A percentile compares a stretch with the other conserved stretches of the same genome.
These are phyloP conservation scores for Petrea volubilis DNA, from an alignment of 257 asterid genomes.

Conservation along the genomic window DNA sequence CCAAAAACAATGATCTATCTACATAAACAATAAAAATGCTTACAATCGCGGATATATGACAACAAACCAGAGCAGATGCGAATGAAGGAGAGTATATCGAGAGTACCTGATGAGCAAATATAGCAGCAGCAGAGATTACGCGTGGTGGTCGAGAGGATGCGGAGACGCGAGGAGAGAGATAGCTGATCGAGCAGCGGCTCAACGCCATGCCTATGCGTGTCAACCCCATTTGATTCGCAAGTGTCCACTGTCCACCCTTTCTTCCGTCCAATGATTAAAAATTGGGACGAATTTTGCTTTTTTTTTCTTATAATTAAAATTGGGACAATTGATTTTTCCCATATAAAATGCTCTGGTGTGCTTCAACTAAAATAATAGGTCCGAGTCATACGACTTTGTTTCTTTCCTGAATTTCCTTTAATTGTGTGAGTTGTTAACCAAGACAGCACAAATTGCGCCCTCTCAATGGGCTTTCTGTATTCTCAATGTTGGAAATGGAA, in stretches of 20 bases:
- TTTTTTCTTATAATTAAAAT: too few relatives aligned
- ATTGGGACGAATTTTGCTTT: too few relatives aligned
- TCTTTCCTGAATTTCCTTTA: not conserved
- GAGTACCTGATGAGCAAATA: constrained; percentile 40
- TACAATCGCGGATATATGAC: not conserved
- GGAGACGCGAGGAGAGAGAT: constrained; percentile 29
- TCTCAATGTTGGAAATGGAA: not conserved
- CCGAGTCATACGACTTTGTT: not conserved
- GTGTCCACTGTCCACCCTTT: constrained; percentile 16
- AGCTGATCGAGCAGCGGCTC: constrained; percentile 31
- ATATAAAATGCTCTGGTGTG: not conserved
- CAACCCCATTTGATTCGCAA: constrained; percentile 36
- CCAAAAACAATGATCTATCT: not conserved
- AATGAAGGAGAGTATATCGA: not conserved
- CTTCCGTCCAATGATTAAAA: not conserved
- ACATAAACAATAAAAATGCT: not conserved
- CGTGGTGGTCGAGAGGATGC: constrained; percentile 19
- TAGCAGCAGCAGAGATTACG: constrained; percentile 22
- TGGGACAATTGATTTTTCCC: not conserved
- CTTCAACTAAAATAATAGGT: not conserved
- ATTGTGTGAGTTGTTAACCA: not conserved
- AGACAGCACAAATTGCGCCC: not conserved
- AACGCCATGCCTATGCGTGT: constrained; percentile 39
- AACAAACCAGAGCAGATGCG: constrained; percentile 10
- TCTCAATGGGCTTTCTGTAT: not conserved